These are phyloP conservation scores for Yamadazyma dendronema DNA, from an alignment of 1,139 yeast species.

Conservation along the genomic window DNA sequence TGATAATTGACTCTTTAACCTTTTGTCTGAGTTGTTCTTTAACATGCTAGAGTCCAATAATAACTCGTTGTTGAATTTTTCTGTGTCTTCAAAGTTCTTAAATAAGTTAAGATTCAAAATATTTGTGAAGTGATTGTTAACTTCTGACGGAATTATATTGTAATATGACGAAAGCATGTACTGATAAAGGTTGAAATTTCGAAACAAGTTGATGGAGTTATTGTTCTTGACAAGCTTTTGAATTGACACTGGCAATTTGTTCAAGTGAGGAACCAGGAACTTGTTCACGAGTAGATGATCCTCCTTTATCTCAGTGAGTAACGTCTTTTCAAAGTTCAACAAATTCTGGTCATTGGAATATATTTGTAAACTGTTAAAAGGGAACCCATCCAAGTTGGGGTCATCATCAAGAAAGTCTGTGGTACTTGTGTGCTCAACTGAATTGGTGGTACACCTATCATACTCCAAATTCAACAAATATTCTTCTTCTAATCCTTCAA, in stretches of 20 bases:
- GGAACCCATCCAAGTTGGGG: slow-evolving; percentile 30
- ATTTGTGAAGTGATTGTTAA: slow-evolving; percentile 40
- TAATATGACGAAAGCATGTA: slow-evolving; percentile 45
- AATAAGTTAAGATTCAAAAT: slow-evolving; percentile 38
- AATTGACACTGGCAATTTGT: slow-evolving; percentile 34
- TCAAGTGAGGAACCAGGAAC: slow-evolving; percentile 23
- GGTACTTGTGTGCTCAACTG: slow-evolving; percentile 16
- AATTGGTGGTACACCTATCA: slow-evolving; percentile 36
- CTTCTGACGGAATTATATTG: slow-evolving; percentile 31
- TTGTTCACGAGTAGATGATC: slow-evolving; percentile 25
- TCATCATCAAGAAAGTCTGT: slow-evolving; percentile 11
- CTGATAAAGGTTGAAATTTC: slow-evolving; percentile 34
- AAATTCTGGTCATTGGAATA: slow-evolving; percentile 41
- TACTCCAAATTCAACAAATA: slow-evolving; percentile 35
- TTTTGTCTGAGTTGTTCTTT: slow-evolving; percentile 30
- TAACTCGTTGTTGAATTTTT: slow-evolving; percentile 28
- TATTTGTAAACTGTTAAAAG: slow-evolving; percentile 34
- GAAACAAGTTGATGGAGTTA: slow-evolving; percentile 33
- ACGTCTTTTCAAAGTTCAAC: slow-evolving; percentile 30
- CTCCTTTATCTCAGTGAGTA: slow-evolving; percentile 28
- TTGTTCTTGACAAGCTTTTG: slow-evolving; percentile 36
- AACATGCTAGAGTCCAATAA: slow-evolving; percentile 29
- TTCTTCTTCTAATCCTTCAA: slow-evolving; percentile 25
- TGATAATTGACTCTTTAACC: slow-evolving; percentile 36
- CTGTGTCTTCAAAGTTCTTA: slow-evolving; percentile 40